These are phyloP conservation scores for Orbilia javanica DNA, from an alignment of 2,329 filamentous ascomycete species.

Conservation along the genomic window DNA sequence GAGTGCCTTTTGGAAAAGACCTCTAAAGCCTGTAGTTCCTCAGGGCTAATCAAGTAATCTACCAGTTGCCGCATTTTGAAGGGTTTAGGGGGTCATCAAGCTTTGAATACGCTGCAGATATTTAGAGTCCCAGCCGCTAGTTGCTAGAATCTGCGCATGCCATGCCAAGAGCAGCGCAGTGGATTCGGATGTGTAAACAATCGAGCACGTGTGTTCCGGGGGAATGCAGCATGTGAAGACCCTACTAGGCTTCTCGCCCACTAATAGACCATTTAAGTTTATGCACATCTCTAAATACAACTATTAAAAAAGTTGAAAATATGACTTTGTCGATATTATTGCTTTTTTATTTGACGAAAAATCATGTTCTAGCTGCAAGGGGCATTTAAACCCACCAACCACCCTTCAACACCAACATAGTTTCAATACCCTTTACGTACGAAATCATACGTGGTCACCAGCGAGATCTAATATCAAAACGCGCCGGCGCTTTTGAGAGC, in stretches of 20 bases:
- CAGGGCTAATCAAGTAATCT: constrained; percentile 13
- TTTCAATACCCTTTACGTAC: neutral
- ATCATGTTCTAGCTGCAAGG: too few species aligned
- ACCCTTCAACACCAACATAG: neutral
- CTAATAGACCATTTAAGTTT: too few species aligned
- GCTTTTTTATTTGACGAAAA: too few species aligned
- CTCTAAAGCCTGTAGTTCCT: constrained; percentile 6
- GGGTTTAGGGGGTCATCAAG: neutral
- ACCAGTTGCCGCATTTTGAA: constrained; percentile 15
- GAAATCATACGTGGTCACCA: neutral
- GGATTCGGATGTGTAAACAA: neutral
- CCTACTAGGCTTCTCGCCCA: too few species aligned
- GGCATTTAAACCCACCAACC: too few species aligned
- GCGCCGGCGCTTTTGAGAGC: constrained; percentile 38
- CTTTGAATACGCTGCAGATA: neutral
- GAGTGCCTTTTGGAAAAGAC: neutral
- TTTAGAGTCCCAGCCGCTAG: neutral
- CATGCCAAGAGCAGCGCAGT: neutral
- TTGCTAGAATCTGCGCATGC: neutral
- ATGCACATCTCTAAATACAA: too few species aligned
- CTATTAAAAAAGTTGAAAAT: too few species aligned
- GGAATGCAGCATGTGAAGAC: neutral
- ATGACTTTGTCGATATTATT: too few species aligned
- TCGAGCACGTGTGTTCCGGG: neutral
- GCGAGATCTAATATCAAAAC: neutral